Evolutionary conservation across 208 protist species (phyloP), one percentile per base, ranked within the genome.

Genomic region (Leishmania amazonensis): DNA sequence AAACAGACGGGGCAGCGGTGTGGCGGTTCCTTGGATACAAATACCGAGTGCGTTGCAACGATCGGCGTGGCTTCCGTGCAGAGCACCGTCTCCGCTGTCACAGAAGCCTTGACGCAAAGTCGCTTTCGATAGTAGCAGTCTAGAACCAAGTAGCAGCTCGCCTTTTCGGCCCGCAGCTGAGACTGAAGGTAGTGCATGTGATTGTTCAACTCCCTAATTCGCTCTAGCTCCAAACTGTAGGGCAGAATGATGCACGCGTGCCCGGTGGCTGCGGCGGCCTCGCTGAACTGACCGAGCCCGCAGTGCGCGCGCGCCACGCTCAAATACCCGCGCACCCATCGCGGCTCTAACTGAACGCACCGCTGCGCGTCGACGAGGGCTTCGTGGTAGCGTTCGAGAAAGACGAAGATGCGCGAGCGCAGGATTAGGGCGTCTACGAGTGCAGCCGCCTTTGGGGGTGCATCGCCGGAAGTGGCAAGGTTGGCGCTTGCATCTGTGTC

Each of bases 271-370:
- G 54, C 62, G 19, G 76, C 57, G 19, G 91, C 91, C 72, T 82
- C 83, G 31, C 51, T 79, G 81, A 91, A 94, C 60, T 92, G 79
- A 24, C 91, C 91, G 0, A 94, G 81, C 5, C 88, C 89, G 77
- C 86, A 90, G 51, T 90, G 77, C 40, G 90, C 93, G 15, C 93
- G 86, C 4, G 93, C 93, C 17, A 91, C 81, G 80, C 85, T 81
- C 51, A 96, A 79, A 75, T 93, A 91, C 28, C 90, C 92, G 35
- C 87, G 88, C 75, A 94, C 86, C 90, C 91, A 95, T 58, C 80
- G 70, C n/a, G 91, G 90, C 58, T 95, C 85, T 28, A 94, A 62
- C 31, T 72, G 45, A 49, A 90, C 86, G 57, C 85, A 86, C 60
- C 85, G 83, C 31, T 83, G 67, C 17, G 93, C 93, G 64, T 95